Base-by-base conservation (phyloP, 257 asterid species). In the Solanum habrochaites region DNA sequence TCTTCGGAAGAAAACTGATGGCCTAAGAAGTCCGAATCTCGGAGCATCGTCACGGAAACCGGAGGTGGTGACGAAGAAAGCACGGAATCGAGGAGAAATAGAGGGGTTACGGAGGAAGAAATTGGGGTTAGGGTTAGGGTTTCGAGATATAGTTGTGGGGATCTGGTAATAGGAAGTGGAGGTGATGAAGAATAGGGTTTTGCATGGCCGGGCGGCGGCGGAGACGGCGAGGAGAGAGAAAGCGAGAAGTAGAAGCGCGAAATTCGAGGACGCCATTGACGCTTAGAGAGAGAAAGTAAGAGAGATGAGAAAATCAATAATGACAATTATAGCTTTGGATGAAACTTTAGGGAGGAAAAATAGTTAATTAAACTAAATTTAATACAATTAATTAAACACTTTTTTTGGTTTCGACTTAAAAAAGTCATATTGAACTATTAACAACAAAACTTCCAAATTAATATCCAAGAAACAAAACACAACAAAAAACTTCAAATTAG, bases 61-160 rank as follows among this genome's bases (percentile, higher is more conserved):
- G 90, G 91, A 74, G 85, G 94, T 86, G 87, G 91, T 86, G 91
- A 93, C 88, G 86, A 93, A 49, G 74, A 94, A 92, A 56, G 95
- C 89, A 88, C 88, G 88, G n/a, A 89, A 83, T 60, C 90, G 91
- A 62, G 93, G 95, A 40, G 83, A 85, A 85, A 43, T 42, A 18
- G 83, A 45, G 23, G 83, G 83, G 80, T 88, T 88, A 31, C 80
- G 85, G 67, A 84, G 18, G 75, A 71, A 11, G 84, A 89, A 86
- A 83, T 87, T 67, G 2, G 43, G 27, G 52, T 70, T 69, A 23
- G 82, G 83, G 87, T 72, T 35, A 72, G 87, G 82, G 73, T 25
- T 47, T 71, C 72, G 71, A 12, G 87, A 70, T 40, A 21, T 12
- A 14, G 37, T 12, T 78, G 47, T 42, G 29, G 83, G 23, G 42